Percentiles rank a stretch among this genome's conserved stretches.
Evolutionary conservation across 2,329 filamentous ascomycete genomes (phyloP).

Genomic region (Neofusicoccum sp.): DNA sequence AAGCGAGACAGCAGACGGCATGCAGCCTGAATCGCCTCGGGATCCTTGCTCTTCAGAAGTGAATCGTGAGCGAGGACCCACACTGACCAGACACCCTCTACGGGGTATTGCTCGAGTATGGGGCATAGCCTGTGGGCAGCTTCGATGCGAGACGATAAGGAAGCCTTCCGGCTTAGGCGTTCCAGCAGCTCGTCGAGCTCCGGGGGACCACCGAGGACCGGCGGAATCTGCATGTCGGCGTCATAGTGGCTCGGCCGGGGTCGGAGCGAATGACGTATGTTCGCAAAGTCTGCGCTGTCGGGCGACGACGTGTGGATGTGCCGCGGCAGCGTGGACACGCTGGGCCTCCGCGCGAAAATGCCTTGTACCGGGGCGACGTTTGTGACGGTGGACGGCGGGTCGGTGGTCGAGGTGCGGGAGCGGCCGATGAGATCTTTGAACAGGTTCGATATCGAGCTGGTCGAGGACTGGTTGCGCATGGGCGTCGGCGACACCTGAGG

Average conservation of each 20-base stretch:
- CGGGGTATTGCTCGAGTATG: constrained; percentile 35
- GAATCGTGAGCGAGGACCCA: constrained; percentile 40
- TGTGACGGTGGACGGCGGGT: constrained; percentile 1
- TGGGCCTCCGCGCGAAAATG: constrained; percentile 12
- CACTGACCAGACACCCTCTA: constrained; percentile 36
- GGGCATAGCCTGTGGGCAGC: constrained; percentile 34
- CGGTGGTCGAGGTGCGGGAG: not conserved
- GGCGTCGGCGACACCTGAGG: not conserved
- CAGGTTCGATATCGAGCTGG: constrained; percentile 14
- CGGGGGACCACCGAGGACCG: constrained; percentile 34
- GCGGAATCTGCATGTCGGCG: constrained; percentile 10
- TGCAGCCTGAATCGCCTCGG: constrained; percentile 33
- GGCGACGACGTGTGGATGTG: constrained; percentile 8
- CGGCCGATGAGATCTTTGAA: constrained; percentile 15
- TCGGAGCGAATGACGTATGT: constrained; percentile 9
- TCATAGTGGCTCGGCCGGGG: constrained; percentile 4
- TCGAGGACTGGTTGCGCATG: constrained; percentile 15
- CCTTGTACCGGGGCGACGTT: constrained; percentile 12
- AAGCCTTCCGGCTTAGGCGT: constrained; percentile 27
- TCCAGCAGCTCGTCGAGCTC: constrained; percentile 33
- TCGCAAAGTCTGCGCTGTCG: constrained; percentile 1
- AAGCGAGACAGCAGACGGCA: constrained; percentile 37
- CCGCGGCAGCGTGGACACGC: constrained; percentile 6
- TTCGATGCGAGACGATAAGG: constrained; percentile 30
- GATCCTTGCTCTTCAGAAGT: constrained; percentile 33